phyloP scores from a whole-genome alignment of 1,284 basidiomycete genomes.

The Tranzscheliella williamsii region DNA sequence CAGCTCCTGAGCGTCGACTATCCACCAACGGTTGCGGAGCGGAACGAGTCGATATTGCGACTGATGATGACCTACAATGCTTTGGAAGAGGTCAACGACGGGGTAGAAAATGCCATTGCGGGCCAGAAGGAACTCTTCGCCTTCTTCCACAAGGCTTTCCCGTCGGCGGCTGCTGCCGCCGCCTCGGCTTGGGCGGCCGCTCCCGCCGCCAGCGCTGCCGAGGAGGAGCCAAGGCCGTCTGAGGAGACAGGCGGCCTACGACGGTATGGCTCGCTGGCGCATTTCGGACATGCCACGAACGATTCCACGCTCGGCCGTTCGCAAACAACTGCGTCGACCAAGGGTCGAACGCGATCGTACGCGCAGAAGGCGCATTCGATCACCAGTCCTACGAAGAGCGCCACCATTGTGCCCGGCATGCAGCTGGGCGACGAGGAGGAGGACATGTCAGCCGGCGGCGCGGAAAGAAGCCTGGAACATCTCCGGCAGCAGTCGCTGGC shows the following conservation, averaged over 20 bases:
- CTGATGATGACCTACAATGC: constrained; percentile 84
- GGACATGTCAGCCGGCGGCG: constrained; percentile 13
- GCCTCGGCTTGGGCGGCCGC: constrained; percentile 18
- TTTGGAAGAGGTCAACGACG: constrained; percentile 80
- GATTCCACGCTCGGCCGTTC: constrained; percentile 13
- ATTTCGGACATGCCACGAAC: constrained; percentile 12
- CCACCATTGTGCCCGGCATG: constrained; percentile 11
- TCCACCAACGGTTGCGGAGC: constrained; percentile 68
- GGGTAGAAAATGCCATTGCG: constrained; percentile 78
- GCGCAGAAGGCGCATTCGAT: constrained; percentile 5
- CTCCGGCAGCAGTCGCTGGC: constrained; percentile 31
- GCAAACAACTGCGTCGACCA: constrained; percentile 1
- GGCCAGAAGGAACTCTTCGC: constrained; percentile 84
- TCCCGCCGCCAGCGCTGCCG: constrained; percentile 4
- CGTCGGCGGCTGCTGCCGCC: constrained; percentile 30
- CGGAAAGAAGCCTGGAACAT: constrained; percentile 20
- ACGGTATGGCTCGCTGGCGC: constrained; percentile 22
- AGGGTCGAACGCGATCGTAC: constrained; percentile 16
- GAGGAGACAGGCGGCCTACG: constrained; percentile 17
- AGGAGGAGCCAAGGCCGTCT: constrained; percentile 1
- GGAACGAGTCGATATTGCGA: constrained; percentile 79
- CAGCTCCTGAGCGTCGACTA: constrained; percentile 65
- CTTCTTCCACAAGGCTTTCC: constrained; percentile 67
- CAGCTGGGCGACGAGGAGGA: constrained; percentile 10
- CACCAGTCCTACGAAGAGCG: background rate